Evolutionary conservation across 2,329 filamentous ascomycete species (phyloP).

Genomic region (Fusarium guadeloupense): DNA sequence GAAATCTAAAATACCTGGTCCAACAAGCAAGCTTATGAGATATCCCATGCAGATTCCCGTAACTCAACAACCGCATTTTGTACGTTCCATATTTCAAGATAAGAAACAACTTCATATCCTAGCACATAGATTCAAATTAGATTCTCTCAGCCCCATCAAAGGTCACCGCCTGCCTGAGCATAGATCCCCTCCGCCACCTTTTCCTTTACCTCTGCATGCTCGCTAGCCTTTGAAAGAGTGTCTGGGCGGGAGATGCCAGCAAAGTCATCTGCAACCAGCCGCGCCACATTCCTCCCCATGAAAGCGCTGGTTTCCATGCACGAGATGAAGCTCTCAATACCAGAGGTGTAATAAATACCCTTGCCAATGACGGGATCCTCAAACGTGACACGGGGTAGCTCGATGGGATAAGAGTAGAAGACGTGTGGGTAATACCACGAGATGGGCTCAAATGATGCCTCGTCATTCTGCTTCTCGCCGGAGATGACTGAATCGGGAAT

Average conservation of each 20-base stretch:
- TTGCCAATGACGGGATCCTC: conserved; percentile 77
- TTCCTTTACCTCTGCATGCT: conserved; percentile 1
- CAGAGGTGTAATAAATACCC: conserved; percentile 75
- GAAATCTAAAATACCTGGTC: no score
- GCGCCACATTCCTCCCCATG: conserved; percentile 88
- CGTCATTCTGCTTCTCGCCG: conserved; percentile 44
- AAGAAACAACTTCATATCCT: background rate
- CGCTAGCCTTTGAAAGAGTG: background rate
- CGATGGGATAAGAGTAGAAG: conserved; percentile 87
- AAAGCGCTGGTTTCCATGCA: conserved; percentile 97
- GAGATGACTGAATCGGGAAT: conserved; percentile 55
- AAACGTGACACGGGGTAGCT: conserved; percentile 86
- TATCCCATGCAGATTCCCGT: background rate
- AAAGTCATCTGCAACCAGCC: conserved; percentile 71
- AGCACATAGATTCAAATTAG: background rate
- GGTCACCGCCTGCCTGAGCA: conserved; percentile 22
- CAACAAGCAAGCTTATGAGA: background rate
- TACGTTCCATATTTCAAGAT: background rate
- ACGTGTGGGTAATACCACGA: conserved; percentile 81
- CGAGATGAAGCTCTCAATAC: conserved; percentile 92
- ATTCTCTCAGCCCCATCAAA: conserved; percentile 15
- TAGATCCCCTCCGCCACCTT: conserved; percentile 8
- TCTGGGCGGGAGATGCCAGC: conserved; percentile 37
- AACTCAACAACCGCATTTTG: background rate
- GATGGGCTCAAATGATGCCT: conserved; percentile 59